A percentile compares a stretch with the other conserved stretches of the same genome.
Conservation (phyloP, 202 grass and related monocot genomes). For the Zizania palustris region DNA sequence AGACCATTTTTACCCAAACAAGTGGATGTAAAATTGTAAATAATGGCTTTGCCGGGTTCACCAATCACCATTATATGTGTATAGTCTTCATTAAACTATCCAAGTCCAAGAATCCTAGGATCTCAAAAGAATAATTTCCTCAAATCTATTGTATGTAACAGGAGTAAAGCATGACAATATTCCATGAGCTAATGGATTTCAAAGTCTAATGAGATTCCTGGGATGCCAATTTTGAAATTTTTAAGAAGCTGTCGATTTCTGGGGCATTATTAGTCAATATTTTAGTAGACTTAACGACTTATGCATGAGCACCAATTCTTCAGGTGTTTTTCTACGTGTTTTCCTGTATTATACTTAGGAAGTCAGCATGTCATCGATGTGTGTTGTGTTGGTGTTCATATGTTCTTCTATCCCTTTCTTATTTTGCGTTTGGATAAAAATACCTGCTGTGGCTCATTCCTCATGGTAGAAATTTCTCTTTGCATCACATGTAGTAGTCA, state of each 20-base stretch:
- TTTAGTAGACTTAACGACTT: slow-evolving; percentile 21
- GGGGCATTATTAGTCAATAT: slow-evolving; percentile 15
- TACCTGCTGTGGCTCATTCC: neutral
- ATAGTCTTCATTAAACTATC: slow-evolving; percentile 10
- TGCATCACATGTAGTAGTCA: slow-evolving; percentile 37
- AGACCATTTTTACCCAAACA: neutral
- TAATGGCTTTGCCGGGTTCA: neutral
- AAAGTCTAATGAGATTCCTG: slow-evolving; percentile 6
- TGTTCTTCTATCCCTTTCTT: slow-evolving; percentile 32
- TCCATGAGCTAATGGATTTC: neutral
- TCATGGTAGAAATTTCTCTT: slow-evolving; percentile 17
- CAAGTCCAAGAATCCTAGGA: neutral
- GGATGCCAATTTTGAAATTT: neutral
- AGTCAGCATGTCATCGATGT: neutral
- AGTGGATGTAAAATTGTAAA: neutral
- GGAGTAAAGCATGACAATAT: slow-evolving; percentile 5
- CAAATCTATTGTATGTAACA: neutral
- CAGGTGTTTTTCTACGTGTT: neutral
- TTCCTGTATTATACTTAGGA: neutral
- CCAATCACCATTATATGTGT: neutral
- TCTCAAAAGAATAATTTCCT: neutral
- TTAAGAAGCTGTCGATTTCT: slow-evolving; percentile 24
- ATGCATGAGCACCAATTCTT: neutral
- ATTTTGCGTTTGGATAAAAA: neutral
- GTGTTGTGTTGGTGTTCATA: neutral